These are phyloP conservation scores for Rhodotorula graminis DNA, from an alignment of 768 basidiomycete genomes.

Conservation along the genomic window DNA sequence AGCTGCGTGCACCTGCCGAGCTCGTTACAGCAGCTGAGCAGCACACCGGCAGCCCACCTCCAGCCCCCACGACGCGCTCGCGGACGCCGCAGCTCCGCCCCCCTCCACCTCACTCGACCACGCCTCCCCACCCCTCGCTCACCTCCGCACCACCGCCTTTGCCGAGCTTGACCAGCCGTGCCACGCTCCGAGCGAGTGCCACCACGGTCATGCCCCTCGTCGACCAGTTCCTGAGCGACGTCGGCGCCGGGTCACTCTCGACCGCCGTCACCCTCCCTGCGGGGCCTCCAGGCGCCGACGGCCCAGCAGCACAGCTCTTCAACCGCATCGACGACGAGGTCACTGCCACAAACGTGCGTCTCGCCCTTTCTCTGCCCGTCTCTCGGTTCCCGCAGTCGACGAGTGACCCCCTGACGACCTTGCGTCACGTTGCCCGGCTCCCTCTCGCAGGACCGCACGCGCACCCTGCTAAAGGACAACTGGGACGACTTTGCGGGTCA, in stretches of 20 bases:
- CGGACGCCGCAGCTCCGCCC: too few species aligned
- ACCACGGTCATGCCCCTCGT: background rate
- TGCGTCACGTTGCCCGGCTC: background rate
- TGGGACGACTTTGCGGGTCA: conserved; percentile 17
- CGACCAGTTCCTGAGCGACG: conserved; percentile 6
- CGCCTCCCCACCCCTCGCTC: too few species aligned
- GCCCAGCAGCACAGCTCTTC: background rate
- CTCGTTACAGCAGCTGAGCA: too few species aligned
- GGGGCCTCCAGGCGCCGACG: background rate
- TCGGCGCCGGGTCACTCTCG: background rate
- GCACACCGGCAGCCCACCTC: too few species aligned
- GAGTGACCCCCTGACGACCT: background rate
- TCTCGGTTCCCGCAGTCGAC: too few species aligned
- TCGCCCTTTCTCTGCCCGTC: background rate
- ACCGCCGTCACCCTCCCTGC: background rate
- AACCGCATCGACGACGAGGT: conserved; percentile 14
- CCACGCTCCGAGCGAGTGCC: too few species aligned
- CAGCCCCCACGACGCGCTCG: too few species aligned
- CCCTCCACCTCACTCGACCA: too few species aligned
- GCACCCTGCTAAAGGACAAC: conserved; percentile 3
- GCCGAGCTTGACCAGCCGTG: too few species aligned
- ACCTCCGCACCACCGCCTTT: too few species aligned
- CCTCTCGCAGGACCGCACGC: conserved; percentile 22
- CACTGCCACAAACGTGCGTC: conserved; percentile 5
- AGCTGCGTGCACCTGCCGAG: too few species aligned